Evolutionary conservation across 495 filamentous ascomycete species (phyloP).

Genomic region (Tuber melanosporum): DNA sequence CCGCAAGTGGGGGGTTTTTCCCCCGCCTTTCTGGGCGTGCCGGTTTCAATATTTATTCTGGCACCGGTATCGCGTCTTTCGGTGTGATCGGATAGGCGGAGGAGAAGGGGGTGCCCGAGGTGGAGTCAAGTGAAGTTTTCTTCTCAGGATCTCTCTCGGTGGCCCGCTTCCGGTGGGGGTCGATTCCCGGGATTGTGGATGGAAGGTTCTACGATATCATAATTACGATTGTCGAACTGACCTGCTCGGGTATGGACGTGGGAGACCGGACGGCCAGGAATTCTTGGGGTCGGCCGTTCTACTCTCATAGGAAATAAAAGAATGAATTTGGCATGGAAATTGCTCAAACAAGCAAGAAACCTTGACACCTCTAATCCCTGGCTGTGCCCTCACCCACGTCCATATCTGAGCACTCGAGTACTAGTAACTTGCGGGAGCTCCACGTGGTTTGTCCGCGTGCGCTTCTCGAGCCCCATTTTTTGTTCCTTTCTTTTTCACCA

Average conservation of each 20-base stretch:
- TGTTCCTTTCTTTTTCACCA: background rate
- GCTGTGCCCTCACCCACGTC: no score
- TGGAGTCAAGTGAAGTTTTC: background rate
- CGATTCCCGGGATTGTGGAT: background rate
- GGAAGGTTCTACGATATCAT: background rate
- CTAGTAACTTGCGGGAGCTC: background rate
- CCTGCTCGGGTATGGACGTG: background rate
- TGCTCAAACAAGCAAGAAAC: no score
- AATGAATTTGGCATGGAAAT: no score
- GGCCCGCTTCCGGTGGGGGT: background rate
- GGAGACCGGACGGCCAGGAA: no score
- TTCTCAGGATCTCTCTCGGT: background rate
- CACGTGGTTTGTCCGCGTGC: background rate
- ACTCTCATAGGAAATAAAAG: no score
- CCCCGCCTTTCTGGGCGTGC: background rate
- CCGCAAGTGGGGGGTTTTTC: background rate
- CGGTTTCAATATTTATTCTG: background rate
- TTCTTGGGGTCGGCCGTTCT: background rate
- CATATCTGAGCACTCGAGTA: no score
- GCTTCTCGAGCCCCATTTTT: background rate
- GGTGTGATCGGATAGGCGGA: background rate
- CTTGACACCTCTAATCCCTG: no score
- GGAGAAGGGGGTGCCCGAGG: background rate
- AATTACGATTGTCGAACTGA: background rate
- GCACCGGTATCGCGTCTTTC: background rate